phyloP scores from a whole-genome alignment of 495 filamentous ascomycete genomes.

The Parathielavia hyrcaniae region DNA sequence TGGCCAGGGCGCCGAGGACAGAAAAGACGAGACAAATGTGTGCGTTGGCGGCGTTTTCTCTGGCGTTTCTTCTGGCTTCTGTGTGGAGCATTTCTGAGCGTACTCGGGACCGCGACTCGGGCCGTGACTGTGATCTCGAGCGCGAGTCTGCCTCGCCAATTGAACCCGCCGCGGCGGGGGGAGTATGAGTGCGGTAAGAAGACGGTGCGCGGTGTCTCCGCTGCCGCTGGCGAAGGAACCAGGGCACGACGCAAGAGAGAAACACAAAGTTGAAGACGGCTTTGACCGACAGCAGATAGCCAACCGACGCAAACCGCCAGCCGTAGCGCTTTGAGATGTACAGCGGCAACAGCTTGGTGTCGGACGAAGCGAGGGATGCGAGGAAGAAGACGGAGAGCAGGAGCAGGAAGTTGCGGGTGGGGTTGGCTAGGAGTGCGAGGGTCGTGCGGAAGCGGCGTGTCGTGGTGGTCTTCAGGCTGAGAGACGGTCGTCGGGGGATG shows the following conservation, averaged over 20 bases:
- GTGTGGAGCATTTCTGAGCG: too few species aligned
- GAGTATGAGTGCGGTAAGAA: too few species aligned
- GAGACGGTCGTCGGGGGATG: slow-evolving; percentile 3
- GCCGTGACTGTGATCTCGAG: too few species aligned
- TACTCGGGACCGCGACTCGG: too few species aligned
- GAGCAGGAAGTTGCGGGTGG: slow-evolving; percentile 30
- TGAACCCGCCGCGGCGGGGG: too few species aligned
- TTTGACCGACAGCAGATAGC: slow-evolving; percentile 42
- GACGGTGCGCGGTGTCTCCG: background rate
- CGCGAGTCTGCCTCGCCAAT: too few species aligned
- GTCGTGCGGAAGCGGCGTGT: slow-evolving; percentile 26
- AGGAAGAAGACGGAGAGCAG: slow-evolving; percentile 38
- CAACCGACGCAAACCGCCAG: slow-evolving; percentile 38
- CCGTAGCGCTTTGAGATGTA: slow-evolving; percentile 42
- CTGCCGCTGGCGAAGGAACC: slow-evolving; percentile 24
- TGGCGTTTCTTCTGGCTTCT: too few species aligned
- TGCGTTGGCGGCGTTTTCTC: slow-evolving; percentile 19
- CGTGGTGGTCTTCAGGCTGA: slow-evolving; percentile 14
- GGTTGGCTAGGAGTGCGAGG: slow-evolving; percentile 12
- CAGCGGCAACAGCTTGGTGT: slow-evolving; percentile 42
- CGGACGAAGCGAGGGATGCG: slow-evolving; percentile 42
- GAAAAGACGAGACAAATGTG: slow-evolving; percentile 36
- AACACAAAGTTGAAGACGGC: slow-evolving; percentile 41
- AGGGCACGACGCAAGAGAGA: slow-evolving; percentile 35
- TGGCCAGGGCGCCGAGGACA: slow-evolving; percentile 37